These are phyloP conservation scores for Ustilago nuda DNA, from an alignment of 1,284 basidiomycete genomes.

Conservation along the genomic window DNA sequence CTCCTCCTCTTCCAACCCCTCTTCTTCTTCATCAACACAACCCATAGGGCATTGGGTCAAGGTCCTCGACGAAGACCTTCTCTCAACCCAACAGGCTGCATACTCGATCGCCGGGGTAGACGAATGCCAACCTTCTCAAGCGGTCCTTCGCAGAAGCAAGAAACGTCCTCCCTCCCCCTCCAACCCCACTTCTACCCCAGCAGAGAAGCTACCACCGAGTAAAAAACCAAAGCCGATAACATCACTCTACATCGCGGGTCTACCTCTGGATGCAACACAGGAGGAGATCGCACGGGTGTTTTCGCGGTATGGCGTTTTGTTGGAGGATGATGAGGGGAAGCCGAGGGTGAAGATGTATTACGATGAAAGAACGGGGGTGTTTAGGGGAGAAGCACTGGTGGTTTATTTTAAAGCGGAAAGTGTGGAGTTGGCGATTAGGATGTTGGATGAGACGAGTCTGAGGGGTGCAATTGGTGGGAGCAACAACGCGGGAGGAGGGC, in stretches of 20 bases:
- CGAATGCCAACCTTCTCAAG: constrained; percentile 26
- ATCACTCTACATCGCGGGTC: constrained; percentile 87
- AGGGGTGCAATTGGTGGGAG: constrained; percentile 78
- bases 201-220: constrained; percentile 19
- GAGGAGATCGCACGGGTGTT: constrained; percentile 86
- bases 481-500: constrained; percentile 69
- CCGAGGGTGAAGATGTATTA: constrained; percentile 94
- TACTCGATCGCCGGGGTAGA: constrained; percentile 47
- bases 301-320: constrained; percentile 88
- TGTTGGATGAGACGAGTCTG: constrained; percentile 93
- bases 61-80: constrained; percentile 89
- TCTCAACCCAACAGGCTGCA: constrained; percentile 58
- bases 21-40: constrained; percentile 71
- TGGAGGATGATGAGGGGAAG: constrained; percentile 87
- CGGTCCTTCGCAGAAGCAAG: constrained; percentile 40
- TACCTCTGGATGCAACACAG: constrained; percentile 81
- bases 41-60: constrained; percentile 81
- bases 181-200: neutral
- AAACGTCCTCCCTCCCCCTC: constrained; percentile 29
- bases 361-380: constrained; percentile 78
- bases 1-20: neutral
- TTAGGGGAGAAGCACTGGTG: constrained; percentile 94
- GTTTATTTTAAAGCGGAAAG: constrained; percentile 98
- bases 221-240: constrained; percentile 72
- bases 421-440: constrained; percentile 83